Base-by-base conservation (phyloP, 75 land plant species). In the Pinus albicaulis region DNA sequence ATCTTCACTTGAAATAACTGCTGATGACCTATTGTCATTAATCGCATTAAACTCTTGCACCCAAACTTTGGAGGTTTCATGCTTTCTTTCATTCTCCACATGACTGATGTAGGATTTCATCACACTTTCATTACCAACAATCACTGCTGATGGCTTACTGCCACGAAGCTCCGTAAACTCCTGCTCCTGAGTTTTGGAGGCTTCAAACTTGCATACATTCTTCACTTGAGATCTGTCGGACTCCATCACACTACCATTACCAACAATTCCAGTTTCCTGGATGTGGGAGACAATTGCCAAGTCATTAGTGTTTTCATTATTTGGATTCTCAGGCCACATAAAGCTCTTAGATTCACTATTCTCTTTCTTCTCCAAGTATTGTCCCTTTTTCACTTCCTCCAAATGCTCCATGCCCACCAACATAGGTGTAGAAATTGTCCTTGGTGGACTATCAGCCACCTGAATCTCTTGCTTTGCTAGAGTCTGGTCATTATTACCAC, bases 391-490 rank as follows among this genome's bases (percentile, higher is more conserved):
- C 52, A 41, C 20, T 13, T 68, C 71, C 48, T 41, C 24, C 53
- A 41, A 19, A 68, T 41, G 24, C 24, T 68, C 48, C 44, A 68
- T 22, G 8, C 52, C 71, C 23, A n/a, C 34, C 13, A 68, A 41
- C 38, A 38, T 8, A 41, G 53, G 41, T 68, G 48, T 24, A 41
- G 53, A 24, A 41, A 41, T n/a, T 41, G 71, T 68, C 41, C 44
- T 44, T 41, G 22, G 71, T 38, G 71, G 20, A 11, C 8, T 41
- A 10, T 68, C 71, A 41, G 41, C 3, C 38, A 41, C n/a, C n/a
- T n/a, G 19, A 6, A 68, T 38, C 52, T 68, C 71, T 41, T 68
- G 71, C 71, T 68, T 68, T 41, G 34, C 53, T 68, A 20, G 71
- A 41, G 52, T 41, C 23, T 68, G 71, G 34, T 41, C 23, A 38